Conservation (phyloP, 1,284 basidiomycete species). For the Polyporus tsugae region DNA sequence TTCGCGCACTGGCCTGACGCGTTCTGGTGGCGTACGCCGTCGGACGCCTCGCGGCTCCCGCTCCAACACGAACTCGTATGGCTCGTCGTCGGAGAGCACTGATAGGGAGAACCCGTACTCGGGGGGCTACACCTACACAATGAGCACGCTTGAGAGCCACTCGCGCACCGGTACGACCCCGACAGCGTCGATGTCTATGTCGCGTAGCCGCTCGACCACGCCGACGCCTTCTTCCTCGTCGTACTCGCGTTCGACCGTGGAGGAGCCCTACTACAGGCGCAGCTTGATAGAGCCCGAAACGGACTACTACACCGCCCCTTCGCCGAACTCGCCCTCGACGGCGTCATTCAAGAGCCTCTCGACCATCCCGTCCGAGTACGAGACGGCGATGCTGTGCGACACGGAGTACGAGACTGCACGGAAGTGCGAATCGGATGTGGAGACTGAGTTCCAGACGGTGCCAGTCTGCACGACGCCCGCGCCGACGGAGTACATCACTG, state of each 20-base stretch:
- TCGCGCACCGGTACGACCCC: conserved; percentile 34
- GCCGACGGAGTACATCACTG: conserved; percentile 59
- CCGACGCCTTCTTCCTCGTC: conserved; percentile 45
- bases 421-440: conserved; percentile 51
- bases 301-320: conserved; percentile 39
- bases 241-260: conserved; percentile 34
- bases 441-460: conserved; percentile 58
- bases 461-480: conserved; percentile 58
- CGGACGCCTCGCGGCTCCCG: conserved; percentile 50
- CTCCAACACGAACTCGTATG: conserved; percentile 43
- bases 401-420: conserved; percentile 62
- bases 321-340: conserved; percentile 47
- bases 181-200: conserved; percentile 21
- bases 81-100: conserved; percentile 51
- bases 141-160: conserved; percentile 46
- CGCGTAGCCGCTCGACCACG: conserved; percentile 41
- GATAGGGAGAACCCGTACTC: conserved; percentile 65
- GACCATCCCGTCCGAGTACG: conserved; percentile 62
- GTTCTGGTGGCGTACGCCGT: conserved; percentile 66
- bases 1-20: conserved; percentile 53
- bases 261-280: conserved; percentile 18
- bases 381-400: conserved; percentile 56
- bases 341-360: conserved; percentile 53
- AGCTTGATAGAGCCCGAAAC: conserved; percentile 27
- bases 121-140: conserved; percentile 28